Evolutionary conservation across 2,329 filamentous ascomycete species (phyloP), one percentile per base, ranked within the genome.

Genomic region (Seiridium cupressi): DNA sequence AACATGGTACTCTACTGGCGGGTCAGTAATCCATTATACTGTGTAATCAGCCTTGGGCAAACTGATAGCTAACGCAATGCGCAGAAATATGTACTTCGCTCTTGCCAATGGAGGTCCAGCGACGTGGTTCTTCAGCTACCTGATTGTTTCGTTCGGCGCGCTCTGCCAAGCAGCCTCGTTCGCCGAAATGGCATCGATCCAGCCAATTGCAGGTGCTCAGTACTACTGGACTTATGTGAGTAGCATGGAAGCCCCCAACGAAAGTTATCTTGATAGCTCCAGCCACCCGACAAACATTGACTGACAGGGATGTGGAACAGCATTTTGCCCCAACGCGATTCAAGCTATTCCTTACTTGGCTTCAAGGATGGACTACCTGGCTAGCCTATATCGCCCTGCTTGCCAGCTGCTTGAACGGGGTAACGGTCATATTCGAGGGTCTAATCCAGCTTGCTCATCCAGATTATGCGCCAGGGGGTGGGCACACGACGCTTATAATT

Each of bases 171-270:
- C 58, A 34, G 60, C 60, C 1, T 60, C 57, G 1, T 57, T 62
- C 31, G 55, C 57, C 34, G 60, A 62, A 53, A 48, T 62, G 46
- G 53, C 60, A 2, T 60, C 57, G 32, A 62, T 62, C 13, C 58
- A 57, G 48, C 60, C 60, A 10, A 58, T 62, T 40, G 60, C 60
- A 35, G 60, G 60, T 40, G 58, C 60, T 10, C 60, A 62, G 36
- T 62, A 62, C 35, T 60, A 60, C 31, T 62, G 60, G 60, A 62
- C 60, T 9, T 55, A 55, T 55, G 51, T 55, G 31, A 42, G 51
- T 55, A 7, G 7, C 18, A 26, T 26, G 18, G 18, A 26, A 26
- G 18, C 18, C 18, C 18, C 18, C 18, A 1, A 26, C 18, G 18
- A 26, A 26, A 26, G 18, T 26, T 26, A 26, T 26, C 18, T 26